Percentiles rank a stretch among this genome's conserved stretches.
Evolutionary conservation across 2,329 filamentous ascomycete species (phyloP).

Genomic region (Fusarium nodosum): DNA sequence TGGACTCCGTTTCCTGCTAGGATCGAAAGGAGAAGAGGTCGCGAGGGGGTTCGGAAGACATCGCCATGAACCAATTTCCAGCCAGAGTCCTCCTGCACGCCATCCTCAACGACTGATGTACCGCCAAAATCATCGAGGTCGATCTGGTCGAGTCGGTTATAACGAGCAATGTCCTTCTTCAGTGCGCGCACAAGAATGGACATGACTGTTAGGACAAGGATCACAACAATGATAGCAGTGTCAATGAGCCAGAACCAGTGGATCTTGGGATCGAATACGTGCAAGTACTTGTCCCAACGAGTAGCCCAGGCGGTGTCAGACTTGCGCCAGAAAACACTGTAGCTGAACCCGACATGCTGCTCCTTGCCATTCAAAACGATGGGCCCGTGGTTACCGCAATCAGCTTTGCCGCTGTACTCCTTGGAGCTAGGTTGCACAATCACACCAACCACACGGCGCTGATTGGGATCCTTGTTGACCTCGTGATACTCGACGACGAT

Average conservation of each 20-base stretch:
- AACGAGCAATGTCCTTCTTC: slow-evolving; percentile 94
- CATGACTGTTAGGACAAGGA: slow-evolving; percentile 89
- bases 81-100: slow-evolving; percentile 95
- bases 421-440: slow-evolving; percentile 85
- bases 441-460: slow-evolving; percentile 92
- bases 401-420: slow-evolving; percentile 68
- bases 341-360: slow-evolving; percentile 83
- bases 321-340: slow-evolving; percentile 89
- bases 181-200: slow-evolving; percentile 91
- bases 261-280: slow-evolving; percentile 97
- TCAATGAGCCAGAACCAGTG: slow-evolving; percentile 99
- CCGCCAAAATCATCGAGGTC: slow-evolving; percentile 90
- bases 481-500: slow-evolving; percentile 94
- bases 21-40: slow-evolving; percentile 86
- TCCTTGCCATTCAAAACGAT: slow-evolving; percentile 74
- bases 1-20: slow-evolving; percentile 94
- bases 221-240: slow-evolving; percentile 93
- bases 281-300: slow-evolving; percentile 98
- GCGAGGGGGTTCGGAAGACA: slow-evolving; percentile 89
- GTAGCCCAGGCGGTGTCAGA: slow-evolving; percentile 94
- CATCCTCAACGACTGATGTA: slow-evolving; percentile 84
- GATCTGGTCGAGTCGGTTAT: slow-evolving; percentile 94
- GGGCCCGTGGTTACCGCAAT: slow-evolving; percentile 73
- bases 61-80: slow-evolving; percentile 99
- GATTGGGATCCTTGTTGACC: slow-evolving; percentile 73